Base-by-base conservation (phyloP, 768 basidiomycete species). In the Suillus subaureus region DNA sequence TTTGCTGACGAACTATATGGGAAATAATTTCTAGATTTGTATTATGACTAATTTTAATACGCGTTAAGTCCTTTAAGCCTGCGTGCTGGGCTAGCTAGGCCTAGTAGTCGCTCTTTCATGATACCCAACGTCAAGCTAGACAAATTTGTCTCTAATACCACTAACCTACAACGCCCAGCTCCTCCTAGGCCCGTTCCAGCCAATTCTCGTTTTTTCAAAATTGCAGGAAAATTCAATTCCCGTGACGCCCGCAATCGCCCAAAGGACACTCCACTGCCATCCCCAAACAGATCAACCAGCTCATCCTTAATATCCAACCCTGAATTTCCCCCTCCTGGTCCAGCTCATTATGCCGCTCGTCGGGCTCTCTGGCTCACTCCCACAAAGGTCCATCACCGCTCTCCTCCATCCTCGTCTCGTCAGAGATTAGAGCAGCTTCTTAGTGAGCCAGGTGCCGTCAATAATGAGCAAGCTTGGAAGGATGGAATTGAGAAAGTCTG, bases 401-500 rank as follows among this genome's bases (percentile, higher is more conserved):
- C 70, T 5, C 62, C 75, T 0, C 68, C 73, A 21, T 82, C 81
- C 28, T 61, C 73, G 2, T 81, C 84, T 18, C 82, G 81, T 39
- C 75, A 79, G 54, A 83, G 81, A 72, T 80, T 90, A 13, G 84
- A 88, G 70, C 75, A 79, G 23, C 69, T 88, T 2, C 81, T 92
- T 16, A 77, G 72, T 64, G 61, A 73, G 12, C 83, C 85, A 6
- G 81, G 80, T 47, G 83, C 83, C 15, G 72, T 84, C 9, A 78
- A 85, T 63, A 81, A 76, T 66, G 84, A 89, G 51, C 77, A 79
- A 4, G 77, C 81, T 9, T 92, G 90, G 91, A 74, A 78, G 51
- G 79, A 78, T 61, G 86, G 85, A 23, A 71, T 92, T 49, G 81
- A 84, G 64, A 85, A 81, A 64, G 84, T 91, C 23, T 93, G 89